A percentile compares a stretch with the other conserved stretches of the same genome.
Conservation (phyloP, 306 rosid species). For the Geum urbanum region DNA sequence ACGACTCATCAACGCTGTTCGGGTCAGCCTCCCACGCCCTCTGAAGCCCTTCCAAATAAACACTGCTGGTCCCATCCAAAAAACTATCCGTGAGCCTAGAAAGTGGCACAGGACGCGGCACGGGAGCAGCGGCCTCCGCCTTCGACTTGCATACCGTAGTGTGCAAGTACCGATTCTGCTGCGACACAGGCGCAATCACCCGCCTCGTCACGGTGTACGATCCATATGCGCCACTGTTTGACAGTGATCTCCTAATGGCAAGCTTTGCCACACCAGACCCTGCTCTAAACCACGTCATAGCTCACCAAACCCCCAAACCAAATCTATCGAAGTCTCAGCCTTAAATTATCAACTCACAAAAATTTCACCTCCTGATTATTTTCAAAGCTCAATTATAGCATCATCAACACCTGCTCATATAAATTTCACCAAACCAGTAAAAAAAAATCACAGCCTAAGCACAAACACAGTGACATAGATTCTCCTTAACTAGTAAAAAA, state of each 20-base stretch:
- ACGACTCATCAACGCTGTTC: slow-evolving; percentile 85
- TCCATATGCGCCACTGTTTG: slow-evolving; percentile 56
- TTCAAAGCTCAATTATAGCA: slow-evolving; percentile 16
- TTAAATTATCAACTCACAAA: background rate
- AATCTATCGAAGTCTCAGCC: background rate
- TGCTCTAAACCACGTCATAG: slow-evolving; percentile 90
- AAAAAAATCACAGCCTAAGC: background rate
- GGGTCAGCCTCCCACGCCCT: slow-evolving; percentile 99
- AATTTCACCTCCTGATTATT: background rate
- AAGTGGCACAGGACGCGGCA: slow-evolving; percentile 84
- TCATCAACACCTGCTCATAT: slow-evolving; percentile 7
- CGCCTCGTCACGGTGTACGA: slow-evolving; percentile 53
- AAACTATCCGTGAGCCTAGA: slow-evolving; percentile 87
- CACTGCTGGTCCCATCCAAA: slow-evolving; percentile 92
- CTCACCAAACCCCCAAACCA: slow-evolving; percentile 20
- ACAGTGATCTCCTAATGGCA: slow-evolving; percentile 54
- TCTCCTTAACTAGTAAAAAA: background rate
- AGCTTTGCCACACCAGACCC: slow-evolving; percentile 62
- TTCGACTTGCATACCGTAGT: slow-evolving; percentile 49
- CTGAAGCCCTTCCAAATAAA: slow-evolving; percentile 91
- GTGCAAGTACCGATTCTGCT: slow-evolving; percentile 53
- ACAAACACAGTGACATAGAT: background rate
- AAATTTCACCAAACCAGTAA: background rate
- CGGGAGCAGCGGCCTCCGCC: slow-evolving; percentile 67
- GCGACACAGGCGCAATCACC: slow-evolving; percentile 30